Percentiles rank a stretch among this genome's conserved stretches.
Evolutionary conservation across 2,329 filamentous ascomycete species (phyloP).

Genomic region (Sporothrix brasiliensis): DNA sequence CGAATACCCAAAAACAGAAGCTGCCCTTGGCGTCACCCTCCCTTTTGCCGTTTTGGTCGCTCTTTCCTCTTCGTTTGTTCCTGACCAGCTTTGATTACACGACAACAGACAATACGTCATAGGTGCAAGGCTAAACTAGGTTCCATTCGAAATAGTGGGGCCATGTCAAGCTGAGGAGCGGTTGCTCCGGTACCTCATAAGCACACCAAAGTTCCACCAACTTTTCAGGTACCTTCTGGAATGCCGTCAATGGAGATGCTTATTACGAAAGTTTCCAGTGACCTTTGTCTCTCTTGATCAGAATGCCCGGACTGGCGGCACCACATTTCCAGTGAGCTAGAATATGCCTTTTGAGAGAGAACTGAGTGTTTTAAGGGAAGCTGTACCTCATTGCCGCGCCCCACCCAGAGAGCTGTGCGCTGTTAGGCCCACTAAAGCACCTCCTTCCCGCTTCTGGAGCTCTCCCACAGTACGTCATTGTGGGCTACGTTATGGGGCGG

Average conservation of each 20-base stretch:
- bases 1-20: background rate
- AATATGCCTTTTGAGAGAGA: background rate
- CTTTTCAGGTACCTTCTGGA: background rate
- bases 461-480: constrained; percentile 27
- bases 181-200: background rate
- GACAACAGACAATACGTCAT: constrained; percentile 34
- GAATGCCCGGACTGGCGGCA: background rate
- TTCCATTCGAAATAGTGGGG: constrained; percentile 1
- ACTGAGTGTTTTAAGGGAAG: background rate
- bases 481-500: background rate
- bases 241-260: background rate
- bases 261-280: constrained; percentile 18
- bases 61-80: constrained; percentile 29
- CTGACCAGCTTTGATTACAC: constrained; percentile 31
- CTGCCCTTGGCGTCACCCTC: constrained; percentile 10
- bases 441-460: constrained; percentile 17
- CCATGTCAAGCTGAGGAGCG: constrained; percentile 2
- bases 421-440: constrained; percentile 9
- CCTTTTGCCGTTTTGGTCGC: background rate
- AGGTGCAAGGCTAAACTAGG: constrained; percentile 24
- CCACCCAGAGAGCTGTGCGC: constrained; percentile 1
- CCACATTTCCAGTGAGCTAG: background rate
- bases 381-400: background rate
- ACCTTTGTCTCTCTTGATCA: constrained; percentile 10
- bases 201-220: background rate